Conservation (phyloP, 352 stramenopile genomes). For the Phytophthora ramorum region DNA sequence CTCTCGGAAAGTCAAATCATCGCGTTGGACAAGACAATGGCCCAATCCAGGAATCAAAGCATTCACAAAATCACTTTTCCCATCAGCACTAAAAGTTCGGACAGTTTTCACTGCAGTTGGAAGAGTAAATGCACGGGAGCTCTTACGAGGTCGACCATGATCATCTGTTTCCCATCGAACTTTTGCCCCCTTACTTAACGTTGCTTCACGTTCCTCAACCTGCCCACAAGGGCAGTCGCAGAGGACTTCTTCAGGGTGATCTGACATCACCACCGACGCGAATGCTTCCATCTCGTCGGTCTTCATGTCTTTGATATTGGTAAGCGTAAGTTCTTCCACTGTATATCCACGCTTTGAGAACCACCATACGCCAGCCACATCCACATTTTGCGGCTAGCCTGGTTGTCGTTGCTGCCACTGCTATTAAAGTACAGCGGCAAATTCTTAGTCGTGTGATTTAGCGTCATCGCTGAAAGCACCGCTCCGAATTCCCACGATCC, state of each 20-base stretch:
- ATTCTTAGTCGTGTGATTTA: not conserved
- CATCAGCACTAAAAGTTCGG: conserved; percentile 9
- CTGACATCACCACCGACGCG: not conserved
- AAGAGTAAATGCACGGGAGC: not conserved
- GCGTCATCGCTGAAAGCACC: not conserved
- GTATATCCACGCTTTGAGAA: not conserved
- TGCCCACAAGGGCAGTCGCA: not conserved
- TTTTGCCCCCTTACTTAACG: not conserved
- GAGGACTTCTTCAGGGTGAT: not conserved
- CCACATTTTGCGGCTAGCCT: not conserved
- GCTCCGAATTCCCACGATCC: not conserved
- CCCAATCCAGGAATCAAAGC: conserved; percentile 9
- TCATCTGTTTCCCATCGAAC: conserved; percentile 5
- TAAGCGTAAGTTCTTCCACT: not conserved
- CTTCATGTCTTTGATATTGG: not conserved
- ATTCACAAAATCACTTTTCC: conserved; percentile 10
- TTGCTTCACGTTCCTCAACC: not conserved
- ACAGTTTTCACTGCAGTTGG: not conserved
- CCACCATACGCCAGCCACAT: not conserved
- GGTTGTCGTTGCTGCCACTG: not conserved
- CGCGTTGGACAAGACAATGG: conserved; percentile 1
- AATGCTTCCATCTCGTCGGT: not conserved
- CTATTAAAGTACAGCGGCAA: not conserved
- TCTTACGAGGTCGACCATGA: not conserved
- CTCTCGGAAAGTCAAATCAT: not conserved